Evolutionary conservation across 257 asterid genomes (phyloP), one percentile per base, ranked within the genome.

Genomic region (Jaltomata sinuosa): DNA sequence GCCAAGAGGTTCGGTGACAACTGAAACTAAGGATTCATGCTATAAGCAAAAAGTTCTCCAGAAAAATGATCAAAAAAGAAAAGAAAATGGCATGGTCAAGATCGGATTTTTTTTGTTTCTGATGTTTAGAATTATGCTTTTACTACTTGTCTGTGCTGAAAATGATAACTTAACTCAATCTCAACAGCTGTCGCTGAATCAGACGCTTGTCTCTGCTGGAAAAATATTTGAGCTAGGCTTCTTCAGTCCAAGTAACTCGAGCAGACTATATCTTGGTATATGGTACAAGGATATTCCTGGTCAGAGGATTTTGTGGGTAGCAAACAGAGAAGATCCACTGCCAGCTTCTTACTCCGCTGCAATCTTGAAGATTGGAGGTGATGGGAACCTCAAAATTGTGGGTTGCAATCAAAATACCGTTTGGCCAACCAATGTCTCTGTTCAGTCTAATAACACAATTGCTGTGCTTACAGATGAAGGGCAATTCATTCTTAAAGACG

Each of bases 171-270:
- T 94, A 55, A 87, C 93, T n/a, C 87, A 79, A 9, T 64, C 90
- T 15, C 89, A 86, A 9, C 83, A 53, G 4, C 90, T 94, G 81
- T 81, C 85, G 42, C 74, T 32, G 8, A 74, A 86, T 53, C 87
- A 91, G 38, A 89, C 92, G 61, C 78, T 94, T 80, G 59, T 88
- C 83, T 94, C 96, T 53, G 45, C 87, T 54, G 84, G 86, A 1
- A 59, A 83, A 19, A 86, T 84, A 36, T 92, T 91, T 85, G 96
- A 93, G 87, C 87, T 94, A 40, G 98, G 98, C 5, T 93, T 94
- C 92, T 93, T 94, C 90, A 11, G 59, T 19, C 81, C 92, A 53
- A 85, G 83, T 14, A 50, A 29, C 11, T 79, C 92, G 1, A 83
- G 85, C 45, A 55, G 53, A 29, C 84, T 89, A 86, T 91, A 94